Percentiles rank a stretch among this genome's conserved stretches.
These are phyloP conservation scores for Trypanosoma cruzi DNA, from an alignment of 208 protist species.

Conservation along the genomic window DNA sequence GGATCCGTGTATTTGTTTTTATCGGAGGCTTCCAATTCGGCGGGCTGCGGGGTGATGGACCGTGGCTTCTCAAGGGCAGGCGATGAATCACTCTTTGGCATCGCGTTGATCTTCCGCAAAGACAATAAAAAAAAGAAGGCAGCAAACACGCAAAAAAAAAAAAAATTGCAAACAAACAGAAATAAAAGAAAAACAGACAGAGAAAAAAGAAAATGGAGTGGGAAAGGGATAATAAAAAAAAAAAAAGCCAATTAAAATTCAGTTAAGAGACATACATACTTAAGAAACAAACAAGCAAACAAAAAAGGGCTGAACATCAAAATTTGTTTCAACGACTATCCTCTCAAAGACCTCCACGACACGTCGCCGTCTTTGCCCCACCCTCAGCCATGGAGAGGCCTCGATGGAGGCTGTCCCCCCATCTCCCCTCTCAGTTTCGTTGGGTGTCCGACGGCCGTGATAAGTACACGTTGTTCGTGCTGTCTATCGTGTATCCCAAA, in stretches of 20 bases:
- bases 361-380: no score
- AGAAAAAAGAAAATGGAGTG: neutral
- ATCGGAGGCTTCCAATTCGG: neutral
- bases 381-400: no score
- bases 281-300: neutral
- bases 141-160: no score
- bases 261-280: neutral
- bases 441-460: neutral
- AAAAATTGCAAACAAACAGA: no score
- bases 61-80: neutral
- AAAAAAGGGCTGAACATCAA: no score
- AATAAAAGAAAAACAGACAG: neutral
- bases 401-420: no score
- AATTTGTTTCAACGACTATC: no score
- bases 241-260: no score
- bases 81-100: neutral
- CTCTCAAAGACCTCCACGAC: no score
- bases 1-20: neutral
- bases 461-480: constrained; percentile 57
- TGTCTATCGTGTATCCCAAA: constrained; percentile 57
- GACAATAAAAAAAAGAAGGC: no score
- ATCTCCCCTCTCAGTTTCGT: neutral
- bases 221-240: no score
- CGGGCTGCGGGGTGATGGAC: neutral
- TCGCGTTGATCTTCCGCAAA: no score